Evolutionary conservation across 345 rosid species (phyloP).

Genomic region (Boechera stricta): DNA sequence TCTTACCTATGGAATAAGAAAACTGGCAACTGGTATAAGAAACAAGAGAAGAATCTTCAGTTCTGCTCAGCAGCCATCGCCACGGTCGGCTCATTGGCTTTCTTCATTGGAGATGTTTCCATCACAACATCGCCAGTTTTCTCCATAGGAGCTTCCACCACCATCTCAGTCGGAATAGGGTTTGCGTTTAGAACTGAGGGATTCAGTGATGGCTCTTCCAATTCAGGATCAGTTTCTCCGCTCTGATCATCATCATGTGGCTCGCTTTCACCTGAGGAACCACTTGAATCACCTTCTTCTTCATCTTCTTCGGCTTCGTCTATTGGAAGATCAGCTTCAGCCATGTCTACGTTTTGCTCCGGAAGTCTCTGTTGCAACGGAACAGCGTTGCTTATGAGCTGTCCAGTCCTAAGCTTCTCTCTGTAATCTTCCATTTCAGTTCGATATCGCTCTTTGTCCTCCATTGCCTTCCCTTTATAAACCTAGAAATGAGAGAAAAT

Average conservation of each 20-base stretch:
- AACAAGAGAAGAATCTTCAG: slow-evolving; percentile 32
- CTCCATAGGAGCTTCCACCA: slow-evolving; percentile 27
- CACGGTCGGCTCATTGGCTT: slow-evolving; percentile 21
- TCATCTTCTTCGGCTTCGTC: slow-evolving; percentile 57
- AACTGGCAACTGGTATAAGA: not conserved
- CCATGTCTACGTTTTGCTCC: slow-evolving; percentile 52
- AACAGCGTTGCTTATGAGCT: slow-evolving; percentile 65
- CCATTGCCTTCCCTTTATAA: slow-evolving; percentile 78
- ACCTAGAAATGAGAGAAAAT: slow-evolving; percentile 49
- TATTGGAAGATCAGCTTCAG: slow-evolving; percentile 52
- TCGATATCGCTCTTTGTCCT: slow-evolving; percentile 90
- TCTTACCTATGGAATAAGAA: too few species aligned
- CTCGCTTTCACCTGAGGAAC: slow-evolving; percentile 59
- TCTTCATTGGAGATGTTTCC: slow-evolving; percentile 45
- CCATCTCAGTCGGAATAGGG: slow-evolving; percentile 24
- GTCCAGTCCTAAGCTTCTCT: slow-evolving; percentile 67
- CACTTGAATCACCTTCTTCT: slow-evolving; percentile 59
- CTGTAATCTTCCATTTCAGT: slow-evolving; percentile 84
- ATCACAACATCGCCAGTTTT: slow-evolving; percentile 41
- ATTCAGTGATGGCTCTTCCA: slow-evolving; percentile 20
- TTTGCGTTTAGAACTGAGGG: slow-evolving; percentile 20
- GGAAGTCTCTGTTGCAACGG: slow-evolving; percentile 79
- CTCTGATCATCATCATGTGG: slow-evolving; percentile 37
- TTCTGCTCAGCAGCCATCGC: slow-evolving; percentile 37
- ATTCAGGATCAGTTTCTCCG: slow-evolving; percentile 24